Evolutionary conservation across 352 stramenopile species (phyloP).

Genomic region (Globisporangium irregulare): DNA sequence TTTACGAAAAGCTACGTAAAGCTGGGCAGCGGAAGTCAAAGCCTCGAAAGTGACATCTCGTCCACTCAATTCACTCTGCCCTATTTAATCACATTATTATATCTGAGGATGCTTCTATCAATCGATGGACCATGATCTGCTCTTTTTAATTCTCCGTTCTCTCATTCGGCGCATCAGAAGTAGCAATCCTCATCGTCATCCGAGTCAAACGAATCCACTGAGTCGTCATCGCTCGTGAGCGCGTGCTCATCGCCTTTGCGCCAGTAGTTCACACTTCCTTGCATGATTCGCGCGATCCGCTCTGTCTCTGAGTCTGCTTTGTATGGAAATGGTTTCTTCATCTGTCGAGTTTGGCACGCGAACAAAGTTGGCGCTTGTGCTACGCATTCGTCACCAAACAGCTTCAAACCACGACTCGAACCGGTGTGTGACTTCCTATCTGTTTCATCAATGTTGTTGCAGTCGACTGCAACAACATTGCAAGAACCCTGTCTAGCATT

Average conservation of each 20-base stretch:
- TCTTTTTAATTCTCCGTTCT: background rate
- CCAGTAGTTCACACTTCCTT: conserved; percentile 64
- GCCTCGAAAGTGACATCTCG: conserved; percentile 29
- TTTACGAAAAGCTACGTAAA: conserved; percentile 76
- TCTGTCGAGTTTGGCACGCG: background rate
- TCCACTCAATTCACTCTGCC: background rate
- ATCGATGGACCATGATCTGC: background rate
- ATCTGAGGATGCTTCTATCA: background rate
- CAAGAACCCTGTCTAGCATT: background rate
- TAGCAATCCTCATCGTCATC: conserved; percentile 24
- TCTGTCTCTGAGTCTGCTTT: conserved; percentile 62
- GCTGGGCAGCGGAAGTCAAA: conserved; percentile 54
- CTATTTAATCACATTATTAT: background rate
- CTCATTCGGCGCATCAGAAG: conserved; percentile 14
- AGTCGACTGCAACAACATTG: too few species aligned
- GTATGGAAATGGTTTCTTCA: conserved; percentile 3
- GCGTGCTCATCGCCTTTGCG: conserved; percentile 36
- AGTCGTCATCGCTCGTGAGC: conserved; percentile 29
- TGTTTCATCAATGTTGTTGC: background rate
- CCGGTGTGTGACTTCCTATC: background rate
- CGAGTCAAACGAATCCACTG: conserved; percentile 25
- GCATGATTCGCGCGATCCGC: conserved; percentile 79
- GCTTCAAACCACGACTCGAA: background rate
- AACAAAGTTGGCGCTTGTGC: background rate
- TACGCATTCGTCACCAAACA: conserved; percentile 3